Evolutionary conservation across 305 asterid genomes (phyloP), one percentile per base, ranked within the genome.

Genomic region (Euphrasia arctica): DNA sequence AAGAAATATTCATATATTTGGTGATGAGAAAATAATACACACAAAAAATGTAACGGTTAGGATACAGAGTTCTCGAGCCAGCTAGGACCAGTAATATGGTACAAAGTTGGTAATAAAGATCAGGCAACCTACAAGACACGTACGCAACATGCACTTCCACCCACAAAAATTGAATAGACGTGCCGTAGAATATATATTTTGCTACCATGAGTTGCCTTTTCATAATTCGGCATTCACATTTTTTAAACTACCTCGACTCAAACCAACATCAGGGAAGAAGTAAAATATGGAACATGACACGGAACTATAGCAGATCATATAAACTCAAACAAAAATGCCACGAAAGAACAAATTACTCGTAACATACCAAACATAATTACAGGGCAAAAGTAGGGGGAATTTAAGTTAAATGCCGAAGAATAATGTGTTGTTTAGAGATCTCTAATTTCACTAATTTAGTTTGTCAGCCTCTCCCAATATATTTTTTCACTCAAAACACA

Each of bases 1-100:
- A 15, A 52, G 11, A 52, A 9, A 52, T 52, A 52, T 15, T 52
- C 58, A 27, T 3, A 58, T 42, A 59, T 59, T 59, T 36, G 50
- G 50, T 12, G 1, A 14, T 39, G 13, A 12, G 58, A 52, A 14
- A 52, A 18, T 18, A 14, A 52, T 18, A 18, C 22, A 52, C 10
- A 3, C 29, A 15, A 1, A 51, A 51, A 32, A 9, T 25, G 12
- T 8, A 39, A 39, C 45, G 12, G 12, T 39, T 8, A 39, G 45
- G 45, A 8, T 7, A 39, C 45, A 39, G 9, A 39, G 45, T 39
- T 39, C 45, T 39, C 9, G 2, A 39, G 12, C 9, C 11, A 39
- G 9, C 45, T 8, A 39, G 45, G 45, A 39, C 12, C 45, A 10
- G 11, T 39, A 39, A 39, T 8, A 39, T 9, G 45, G 45, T 39